phyloP scores from a whole-genome alignment of 2,329 filamentous ascomycete genomes.

The Aspergillus sp. region DNA sequence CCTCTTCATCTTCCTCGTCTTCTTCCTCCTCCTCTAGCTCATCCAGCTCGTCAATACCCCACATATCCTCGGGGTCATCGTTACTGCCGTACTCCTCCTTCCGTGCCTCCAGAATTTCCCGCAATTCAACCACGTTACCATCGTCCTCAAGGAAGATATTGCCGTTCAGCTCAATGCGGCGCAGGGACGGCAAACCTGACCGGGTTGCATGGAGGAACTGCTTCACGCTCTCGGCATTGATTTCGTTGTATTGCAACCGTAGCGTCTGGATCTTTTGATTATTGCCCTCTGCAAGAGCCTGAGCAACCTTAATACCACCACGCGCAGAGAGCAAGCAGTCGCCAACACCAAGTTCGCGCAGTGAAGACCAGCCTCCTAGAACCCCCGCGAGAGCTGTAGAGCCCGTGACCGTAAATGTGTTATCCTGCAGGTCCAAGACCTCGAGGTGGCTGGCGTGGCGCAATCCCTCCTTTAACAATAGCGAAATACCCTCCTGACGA shows the following conservation, averaged over 20 bases:
- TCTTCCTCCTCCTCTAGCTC: slow-evolving; percentile 71
- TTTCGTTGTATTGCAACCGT: slow-evolving; percentile 89
- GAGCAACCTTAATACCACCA: slow-evolving; percentile 64
- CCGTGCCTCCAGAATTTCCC: slow-evolving; percentile 64
- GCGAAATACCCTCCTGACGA: slow-evolving; percentile 80
- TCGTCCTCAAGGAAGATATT: slow-evolving; percentile 93
- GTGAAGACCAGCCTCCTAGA: slow-evolving; percentile 61
- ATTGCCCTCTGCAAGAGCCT: slow-evolving; percentile 63
- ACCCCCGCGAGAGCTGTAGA: slow-evolving; percentile 70
- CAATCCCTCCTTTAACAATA: slow-evolving; percentile 71
- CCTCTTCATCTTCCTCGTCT: slow-evolving; percentile 60
- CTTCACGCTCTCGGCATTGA: slow-evolving; percentile 67
- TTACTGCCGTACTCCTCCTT: slow-evolving; percentile 60
- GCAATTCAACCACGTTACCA: slow-evolving; percentile 57
- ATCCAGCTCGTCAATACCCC: slow-evolving; percentile 77
- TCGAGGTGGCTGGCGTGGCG: slow-evolving; percentile 59
- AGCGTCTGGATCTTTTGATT: slow-evolving; percentile 75
- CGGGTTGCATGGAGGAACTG: slow-evolving; percentile 61
- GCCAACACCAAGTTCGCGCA: slow-evolving; percentile 78
- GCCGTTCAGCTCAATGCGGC: slow-evolving; percentile 86
- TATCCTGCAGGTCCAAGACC: slow-evolving; percentile 88
- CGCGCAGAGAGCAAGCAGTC: slow-evolving; percentile 77
- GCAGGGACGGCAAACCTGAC: slow-evolving; percentile 62
- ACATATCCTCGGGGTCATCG: slow-evolving; percentile 66
- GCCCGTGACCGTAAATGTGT: slow-evolving; percentile 82